These are phyloP conservation scores for Lojkania enalia DNA, from an alignment of 2,329 filamentous ascomycete species.

Conservation along the genomic window DNA sequence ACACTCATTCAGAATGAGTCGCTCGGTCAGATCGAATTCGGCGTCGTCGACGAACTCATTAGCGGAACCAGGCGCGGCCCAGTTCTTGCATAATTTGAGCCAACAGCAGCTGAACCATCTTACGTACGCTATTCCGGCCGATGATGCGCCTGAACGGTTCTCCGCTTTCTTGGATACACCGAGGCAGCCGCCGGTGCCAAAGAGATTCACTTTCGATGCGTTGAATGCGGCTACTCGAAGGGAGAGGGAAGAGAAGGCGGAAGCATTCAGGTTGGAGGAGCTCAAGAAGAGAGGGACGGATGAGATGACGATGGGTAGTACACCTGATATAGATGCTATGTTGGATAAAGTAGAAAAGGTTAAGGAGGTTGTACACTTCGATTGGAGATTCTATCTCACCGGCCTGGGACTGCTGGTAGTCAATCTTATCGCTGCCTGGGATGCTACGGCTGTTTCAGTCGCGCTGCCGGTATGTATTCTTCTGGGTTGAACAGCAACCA, in stretches of 20 bases:
- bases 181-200: conserved; percentile 20
- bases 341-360: conserved; percentile 10
- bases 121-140: conserved; percentile 16
- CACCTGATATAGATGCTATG: conserved; percentile 9
- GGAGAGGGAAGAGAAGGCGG: conserved; percentile 5
- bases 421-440: conserved; percentile 28
- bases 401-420: conserved; percentile 26
- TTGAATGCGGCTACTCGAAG: conserved; percentile 11
- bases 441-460: conserved; percentile 25
- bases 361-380: conserved; percentile 4
- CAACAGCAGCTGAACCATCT: conserved; percentile 21
- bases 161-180: conserved; percentile 24
- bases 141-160: conserved; percentile 18
- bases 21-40: conserved; percentile 1
- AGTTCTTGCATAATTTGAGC: conserved; percentile 23
- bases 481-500: not conserved
- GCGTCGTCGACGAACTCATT: not conserved
- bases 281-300: not conserved
- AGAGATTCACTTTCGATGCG: conserved; percentile 24
- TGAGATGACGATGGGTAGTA: not conserved
- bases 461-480: conserved; percentile 27
- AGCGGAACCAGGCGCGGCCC: conserved; percentile 17
- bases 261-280: conserved; percentile 9
- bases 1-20: conserved; percentile 8
- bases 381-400: conserved; percentile 31